Base-by-base conservation (phyloP, 805 yeast species). In the Teunomyces barrocoloradensis region DNA sequence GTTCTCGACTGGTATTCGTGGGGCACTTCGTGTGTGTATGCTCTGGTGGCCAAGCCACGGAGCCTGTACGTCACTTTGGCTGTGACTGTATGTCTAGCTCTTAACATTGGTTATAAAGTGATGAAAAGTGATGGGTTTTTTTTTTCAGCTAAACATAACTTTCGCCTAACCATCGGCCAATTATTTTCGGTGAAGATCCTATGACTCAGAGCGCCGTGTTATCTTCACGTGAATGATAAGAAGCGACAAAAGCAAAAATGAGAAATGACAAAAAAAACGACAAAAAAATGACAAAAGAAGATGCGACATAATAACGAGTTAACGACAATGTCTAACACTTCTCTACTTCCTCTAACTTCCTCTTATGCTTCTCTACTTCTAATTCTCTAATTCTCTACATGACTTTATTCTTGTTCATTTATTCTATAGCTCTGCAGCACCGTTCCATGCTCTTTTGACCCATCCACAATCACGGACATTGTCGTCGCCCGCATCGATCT, bases 381-480 rank as follows among this genome's bases (percentile, higher is more conserved):
- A 18, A 18, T 30, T 11, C 15, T 30, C 34, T 23, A 13, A 4
- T 12, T 6, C 5, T 12, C 34, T 30, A 5, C 17, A 11, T 32
- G 13, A 1, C 17, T 17, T 17, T 34, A 17, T 6, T 6, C 18
- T n/a, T 13, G 25, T n/a, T 4, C 20, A 4, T 42, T 42, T 13
- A 42, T 28, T 42, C 18, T 17, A 30, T 42, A 23, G 5, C 27
- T 27, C 11, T 27, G 29, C 37, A 42, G 23, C 36, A 20, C 89
- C 92, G 15, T 76, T 74, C 72, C 79, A 87, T 0, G 89, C 92
- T 46, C 88, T 73, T 23, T 66, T 63, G 2, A 89, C 96, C 88
- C 92, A 91, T 6, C 87, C 86, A 65, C 98, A 92, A 59, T 87
- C 96, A 63, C 94, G 61, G 34, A 73, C 61, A 36, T 73, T 50